phyloP scores from a whole-genome alignment of 2,329 filamentous ascomycete genomes.

The Pseudogymnoascus sp. region DNA sequence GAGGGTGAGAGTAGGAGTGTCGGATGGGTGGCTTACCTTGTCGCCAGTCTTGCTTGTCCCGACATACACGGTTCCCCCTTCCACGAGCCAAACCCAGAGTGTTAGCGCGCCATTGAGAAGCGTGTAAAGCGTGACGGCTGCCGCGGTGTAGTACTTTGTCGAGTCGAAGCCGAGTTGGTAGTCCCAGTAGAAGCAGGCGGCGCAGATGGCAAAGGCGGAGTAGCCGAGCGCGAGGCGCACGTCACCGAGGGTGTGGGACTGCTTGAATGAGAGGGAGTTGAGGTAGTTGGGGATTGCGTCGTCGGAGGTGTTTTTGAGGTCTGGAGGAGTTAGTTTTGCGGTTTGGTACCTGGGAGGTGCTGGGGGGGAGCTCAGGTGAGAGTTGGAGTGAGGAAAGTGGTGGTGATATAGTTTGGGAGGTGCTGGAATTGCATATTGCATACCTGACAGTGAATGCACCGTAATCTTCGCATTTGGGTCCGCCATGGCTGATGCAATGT shows the following conservation, averaged over 20 bases:
- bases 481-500: constrained; percentile 22
- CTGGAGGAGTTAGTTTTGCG: constrained; percentile 38
- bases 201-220: constrained; percentile 68
- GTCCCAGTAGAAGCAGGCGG: constrained; percentile 80
- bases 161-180: constrained; percentile 82
- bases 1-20: background rate
- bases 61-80: constrained; percentile 73
- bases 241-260: constrained; percentile 73
- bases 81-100: constrained; percentile 75
- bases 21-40: constrained; percentile 40
- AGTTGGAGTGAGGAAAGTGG: background rate
- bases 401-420: background rate
- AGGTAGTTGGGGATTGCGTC: constrained; percentile 92
- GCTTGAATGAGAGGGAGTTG: constrained; percentile 74
- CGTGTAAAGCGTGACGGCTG: constrained; percentile 72
- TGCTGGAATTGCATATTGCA: background rate
- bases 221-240: constrained; percentile 79
- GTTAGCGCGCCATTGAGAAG: constrained; percentile 69
- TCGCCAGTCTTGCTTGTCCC: constrained; percentile 57
- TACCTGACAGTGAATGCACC: constrained; percentile 27
- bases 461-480: constrained; percentile 26
- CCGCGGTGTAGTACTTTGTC: constrained; percentile 72
- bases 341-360: background rate
- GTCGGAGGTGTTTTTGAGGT: constrained; percentile 94
- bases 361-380: background rate